These are phyloP conservation scores for Sequoia sempervirens DNA, from an alignment of 75 land plant genomes.

Conservation along the genomic window DNA sequence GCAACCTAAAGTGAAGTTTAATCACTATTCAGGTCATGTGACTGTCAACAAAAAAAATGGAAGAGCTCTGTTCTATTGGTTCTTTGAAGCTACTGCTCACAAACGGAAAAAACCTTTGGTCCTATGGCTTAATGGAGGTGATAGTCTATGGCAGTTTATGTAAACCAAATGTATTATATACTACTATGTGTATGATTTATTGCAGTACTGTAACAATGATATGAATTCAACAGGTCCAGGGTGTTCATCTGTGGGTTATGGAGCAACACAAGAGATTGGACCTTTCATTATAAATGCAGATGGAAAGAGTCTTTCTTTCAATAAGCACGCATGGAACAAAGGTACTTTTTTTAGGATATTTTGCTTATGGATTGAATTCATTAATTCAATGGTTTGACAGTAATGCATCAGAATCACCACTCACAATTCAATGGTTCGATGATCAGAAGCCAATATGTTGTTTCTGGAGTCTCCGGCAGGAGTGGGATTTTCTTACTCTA, in stretches of 20 bases:
- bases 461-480: neutral
- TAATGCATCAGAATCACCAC: no score
- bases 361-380: neutral
- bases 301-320: conserved; percentile 37
- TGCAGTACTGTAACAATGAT: no score
- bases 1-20: conserved; percentile 60
- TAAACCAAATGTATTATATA: no score
- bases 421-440: no score
- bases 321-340: conserved; percentile 61
- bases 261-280: conserved; percentile 76
- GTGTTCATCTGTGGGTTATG: conserved; percentile 83
- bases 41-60: no score
- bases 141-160: neutral
- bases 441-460: no score
- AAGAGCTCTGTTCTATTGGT: no score
- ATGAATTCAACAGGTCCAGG: conserved; percentile 62
- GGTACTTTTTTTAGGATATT: conserved; percentile 19
- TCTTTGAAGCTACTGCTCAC: neutral
- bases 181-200: no score
- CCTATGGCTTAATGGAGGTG: conserved; percentile 93
- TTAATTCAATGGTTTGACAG: no score
- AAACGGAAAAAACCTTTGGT: conserved; percentile 51
- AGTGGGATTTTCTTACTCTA: conserved; percentile 8
- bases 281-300: conserved; percentile 53
- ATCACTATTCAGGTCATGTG: conserved; percentile 26